phyloP scores from a whole-genome alignment of 345 rosid species.

The Dipteronia dyeriana region DNA sequence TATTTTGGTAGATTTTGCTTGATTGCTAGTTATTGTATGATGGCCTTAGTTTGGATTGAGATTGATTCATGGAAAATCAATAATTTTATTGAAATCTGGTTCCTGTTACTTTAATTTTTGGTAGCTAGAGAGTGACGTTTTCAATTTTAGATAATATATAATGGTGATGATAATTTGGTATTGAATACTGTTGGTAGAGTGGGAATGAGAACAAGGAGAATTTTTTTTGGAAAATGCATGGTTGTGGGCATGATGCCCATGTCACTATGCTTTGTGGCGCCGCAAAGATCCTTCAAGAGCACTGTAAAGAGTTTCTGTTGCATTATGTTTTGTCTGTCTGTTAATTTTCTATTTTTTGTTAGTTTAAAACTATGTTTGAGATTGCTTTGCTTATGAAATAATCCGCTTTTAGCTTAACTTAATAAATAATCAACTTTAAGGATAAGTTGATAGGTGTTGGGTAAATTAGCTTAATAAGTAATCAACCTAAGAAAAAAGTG shows the following conservation, averaged over 20 bases:
- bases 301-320: constrained; percentile 34
- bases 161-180: background rate
- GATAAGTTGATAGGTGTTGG: no score
- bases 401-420: no score
- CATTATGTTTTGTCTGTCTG: background rate
- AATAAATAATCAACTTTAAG: no score
- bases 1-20: background rate
- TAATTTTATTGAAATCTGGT: background rate
- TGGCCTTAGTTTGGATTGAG: no score
- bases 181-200: constrained; percentile 60
- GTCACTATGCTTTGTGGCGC: constrained; percentile 85
- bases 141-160: background rate
- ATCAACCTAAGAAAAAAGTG: no score
- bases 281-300: constrained; percentile 72
- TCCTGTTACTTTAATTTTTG: background rate
- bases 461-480: no score
- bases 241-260: constrained; percentile 95
- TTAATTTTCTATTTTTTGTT: constrained; percentile 4
- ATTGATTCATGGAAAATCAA: background rate
- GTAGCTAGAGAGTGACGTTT: background rate
- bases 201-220: constrained; percentile 88
- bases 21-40: background rate
- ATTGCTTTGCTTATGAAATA: background rate
- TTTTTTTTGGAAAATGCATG: constrained; percentile 81
- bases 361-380: no score